A percentile compares a stretch with the other conserved stretches of the same genome.
phyloP scores from a whole-genome alignment of 2,329 filamentous ascomycete genomes.

The Tympanopsis confertula region DNA sequence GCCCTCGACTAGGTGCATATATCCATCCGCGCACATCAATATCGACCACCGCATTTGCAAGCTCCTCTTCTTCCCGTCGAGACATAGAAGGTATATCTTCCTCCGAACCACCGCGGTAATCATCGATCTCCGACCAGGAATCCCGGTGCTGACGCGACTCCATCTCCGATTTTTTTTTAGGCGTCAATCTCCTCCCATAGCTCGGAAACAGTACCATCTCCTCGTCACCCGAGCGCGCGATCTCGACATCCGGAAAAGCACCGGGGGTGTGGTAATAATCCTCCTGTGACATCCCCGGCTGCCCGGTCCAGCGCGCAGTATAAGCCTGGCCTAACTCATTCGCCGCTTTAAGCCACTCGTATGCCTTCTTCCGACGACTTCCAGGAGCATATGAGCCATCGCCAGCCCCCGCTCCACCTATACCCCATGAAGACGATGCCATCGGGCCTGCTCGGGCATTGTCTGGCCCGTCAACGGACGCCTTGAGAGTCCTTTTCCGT shows the following conservation, averaged over 20 bases:
- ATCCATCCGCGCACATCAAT: slow-evolving; percentile 1
- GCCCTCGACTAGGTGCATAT: not conserved
- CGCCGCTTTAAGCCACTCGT: not conserved
- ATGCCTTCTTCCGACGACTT: not conserved
- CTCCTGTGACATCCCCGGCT: no score
- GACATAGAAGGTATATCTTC: not conserved
- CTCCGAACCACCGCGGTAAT: not conserved
- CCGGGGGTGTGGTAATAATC: not conserved
- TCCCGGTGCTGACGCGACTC: not conserved
- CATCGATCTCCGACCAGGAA: not conserved
- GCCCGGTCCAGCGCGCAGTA: no score
- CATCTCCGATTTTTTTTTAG: not conserved
- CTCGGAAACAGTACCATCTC: slow-evolving; percentile 1
- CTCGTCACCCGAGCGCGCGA: not conserved
- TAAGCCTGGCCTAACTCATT: not conserved
- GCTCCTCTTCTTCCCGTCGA: not conserved
- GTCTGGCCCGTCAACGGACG: no score
- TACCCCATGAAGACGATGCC: no score
- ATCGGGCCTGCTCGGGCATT: no score
- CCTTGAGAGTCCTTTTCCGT: no score
- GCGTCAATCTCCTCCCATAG: not conserved
- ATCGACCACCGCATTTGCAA: not conserved
- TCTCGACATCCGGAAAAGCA: slow-evolving; percentile 1
- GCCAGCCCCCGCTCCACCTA: no score
- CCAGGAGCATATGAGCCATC: no score